These are phyloP conservation scores for Leccinum uliginosum DNA, from an alignment of 768 basidiomycete species.

Conservation along the genomic window DNA sequence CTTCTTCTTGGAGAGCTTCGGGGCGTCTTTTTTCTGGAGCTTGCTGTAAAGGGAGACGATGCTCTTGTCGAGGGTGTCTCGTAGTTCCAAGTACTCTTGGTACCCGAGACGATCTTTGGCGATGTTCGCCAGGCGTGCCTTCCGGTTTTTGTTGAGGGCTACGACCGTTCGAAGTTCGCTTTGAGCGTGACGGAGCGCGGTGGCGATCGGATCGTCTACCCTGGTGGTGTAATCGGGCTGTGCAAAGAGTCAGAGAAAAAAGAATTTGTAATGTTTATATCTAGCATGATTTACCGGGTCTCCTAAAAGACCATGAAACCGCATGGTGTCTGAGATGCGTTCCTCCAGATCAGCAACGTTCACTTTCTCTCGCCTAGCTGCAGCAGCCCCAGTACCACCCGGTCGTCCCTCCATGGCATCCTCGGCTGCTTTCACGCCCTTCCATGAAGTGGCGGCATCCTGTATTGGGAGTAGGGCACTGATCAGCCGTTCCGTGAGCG, in stretches of 20 bases:
- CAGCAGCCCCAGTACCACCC: slow-evolving; percentile 74
- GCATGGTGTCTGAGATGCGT: slow-evolving; percentile 69
- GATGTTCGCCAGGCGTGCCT: slow-evolving; percentile 62
- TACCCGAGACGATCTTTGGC: slow-evolving; percentile 87
- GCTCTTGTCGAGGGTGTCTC: slow-evolving; percentile 84
- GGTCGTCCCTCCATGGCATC: slow-evolving; percentile 83
- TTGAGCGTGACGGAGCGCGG: slow-evolving; percentile 86
- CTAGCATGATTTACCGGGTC: slow-evolving; percentile 53
- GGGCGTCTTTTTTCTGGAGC: slow-evolving; percentile 76
- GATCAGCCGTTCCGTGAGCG: slow-evolving; percentile 80
- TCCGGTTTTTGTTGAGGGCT: slow-evolving; percentile 80
- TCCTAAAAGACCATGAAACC: slow-evolving; percentile 68
- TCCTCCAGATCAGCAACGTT: slow-evolving; percentile 79
- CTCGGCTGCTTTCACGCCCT: slow-evolving; percentile 78
- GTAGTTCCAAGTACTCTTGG: slow-evolving; percentile 82
- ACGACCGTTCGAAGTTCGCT: slow-evolving; percentile 71
- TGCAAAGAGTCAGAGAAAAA: slow-evolving; percentile 20
- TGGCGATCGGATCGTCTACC: slow-evolving; percentile 92
- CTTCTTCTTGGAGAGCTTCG: slow-evolving; percentile 70
- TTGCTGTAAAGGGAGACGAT: slow-evolving; percentile 72
- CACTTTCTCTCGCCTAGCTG: slow-evolving; percentile 67
- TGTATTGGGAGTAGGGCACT: slow-evolving; percentile 70
- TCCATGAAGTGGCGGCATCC: slow-evolving; percentile 56
- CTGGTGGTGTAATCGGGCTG: slow-evolving; percentile 73
- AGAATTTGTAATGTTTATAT: slow-evolving; percentile 1